Conservation (phyloP, 208 protist genomes). For the Vickermania ingenoplastis region DNA sequence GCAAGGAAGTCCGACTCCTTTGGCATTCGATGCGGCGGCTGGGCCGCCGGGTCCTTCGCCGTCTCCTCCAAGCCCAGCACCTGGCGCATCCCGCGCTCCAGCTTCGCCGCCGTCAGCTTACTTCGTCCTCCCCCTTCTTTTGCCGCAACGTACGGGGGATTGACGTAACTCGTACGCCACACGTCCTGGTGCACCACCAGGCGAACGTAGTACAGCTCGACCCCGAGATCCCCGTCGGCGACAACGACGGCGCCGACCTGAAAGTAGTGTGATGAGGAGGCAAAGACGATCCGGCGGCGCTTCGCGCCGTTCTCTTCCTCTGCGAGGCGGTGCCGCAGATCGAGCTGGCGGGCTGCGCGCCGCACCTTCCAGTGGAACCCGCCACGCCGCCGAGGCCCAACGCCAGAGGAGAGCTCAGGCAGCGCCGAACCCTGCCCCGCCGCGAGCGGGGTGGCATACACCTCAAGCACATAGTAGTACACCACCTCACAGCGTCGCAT, state of each 20-base stretch:
- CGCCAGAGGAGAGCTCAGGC: not conserved
- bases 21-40: too few species aligned
- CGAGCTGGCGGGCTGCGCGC: not conserved
- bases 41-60: too few species aligned
- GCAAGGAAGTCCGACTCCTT: not conserved
- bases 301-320: not conserved
- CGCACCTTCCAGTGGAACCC: not conserved
- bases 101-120: not conserved
- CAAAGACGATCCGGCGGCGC: not conserved
- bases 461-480: not conserved
- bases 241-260: not conserved
- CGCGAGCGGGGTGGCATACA: not conserved
- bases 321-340: too few species aligned
- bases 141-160: not conserved
- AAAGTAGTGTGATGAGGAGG: not conserved
- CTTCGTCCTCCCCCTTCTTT: not conserved
- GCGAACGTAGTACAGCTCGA: not conserved
- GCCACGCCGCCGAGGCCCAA: not conserved
- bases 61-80: not conserved
- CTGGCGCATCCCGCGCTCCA: not conserved
- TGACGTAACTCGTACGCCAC: not conserved
- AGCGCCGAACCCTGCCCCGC: not conserved
- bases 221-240: not conserved
- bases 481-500: not conserved
- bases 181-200: not conserved